phyloP scores from a whole-genome alignment of 345 rosid species.

The Salix caprea region DNA sequence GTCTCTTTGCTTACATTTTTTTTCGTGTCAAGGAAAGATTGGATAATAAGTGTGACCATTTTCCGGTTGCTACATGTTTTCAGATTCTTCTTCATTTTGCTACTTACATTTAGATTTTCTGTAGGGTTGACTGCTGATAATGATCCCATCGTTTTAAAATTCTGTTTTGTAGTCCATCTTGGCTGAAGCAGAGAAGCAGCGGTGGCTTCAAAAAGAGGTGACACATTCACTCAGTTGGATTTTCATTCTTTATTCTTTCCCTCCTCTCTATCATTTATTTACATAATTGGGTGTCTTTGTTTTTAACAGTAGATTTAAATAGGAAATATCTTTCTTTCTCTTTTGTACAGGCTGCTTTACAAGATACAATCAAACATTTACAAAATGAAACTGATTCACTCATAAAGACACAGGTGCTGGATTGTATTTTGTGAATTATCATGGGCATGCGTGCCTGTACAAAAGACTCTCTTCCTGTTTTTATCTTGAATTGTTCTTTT shows the following conservation, averaged over 20 bases:
- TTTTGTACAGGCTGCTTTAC: not conserved
- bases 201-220: slow-evolving; percentile 40
- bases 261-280: not conserved
- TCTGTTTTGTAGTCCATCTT: slow-evolving; percentile 30
- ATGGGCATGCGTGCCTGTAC: not conserved
- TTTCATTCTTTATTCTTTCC: not conserved
- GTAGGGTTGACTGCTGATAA: not conserved
- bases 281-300: not conserved
- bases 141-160: not conserved
- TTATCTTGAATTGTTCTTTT: not conserved
- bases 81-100: not conserved
- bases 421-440: not conserved
- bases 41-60: not conserved
- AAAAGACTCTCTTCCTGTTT: not conserved
- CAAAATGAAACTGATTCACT: not conserved
- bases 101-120: not conserved
- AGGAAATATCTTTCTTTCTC: not conserved
- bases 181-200: slow-evolving; percentile 39
- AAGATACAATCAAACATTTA: not conserved
- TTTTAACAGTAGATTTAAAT: not conserved
- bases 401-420: not conserved
- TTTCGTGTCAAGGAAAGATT: not conserved
- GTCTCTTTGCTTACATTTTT: not conserved
- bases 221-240: not conserved
- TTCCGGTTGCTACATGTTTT: not conserved